Evolutionary conservation across 1,284 basidiomycete species (phyloP).

Genomic region (Ceratobasidium sp.): DNA sequence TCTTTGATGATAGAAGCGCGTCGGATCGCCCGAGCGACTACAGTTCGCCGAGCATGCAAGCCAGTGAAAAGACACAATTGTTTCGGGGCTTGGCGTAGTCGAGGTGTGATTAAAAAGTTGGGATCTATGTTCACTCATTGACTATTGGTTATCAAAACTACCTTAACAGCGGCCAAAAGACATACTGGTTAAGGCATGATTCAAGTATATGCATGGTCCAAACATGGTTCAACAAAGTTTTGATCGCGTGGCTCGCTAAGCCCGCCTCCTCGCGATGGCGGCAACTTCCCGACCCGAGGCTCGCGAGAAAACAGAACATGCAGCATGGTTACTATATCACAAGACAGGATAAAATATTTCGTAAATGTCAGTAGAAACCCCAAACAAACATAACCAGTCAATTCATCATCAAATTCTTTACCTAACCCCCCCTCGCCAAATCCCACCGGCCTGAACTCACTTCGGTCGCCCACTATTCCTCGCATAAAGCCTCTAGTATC

Average conservation of each 20-base stretch:
- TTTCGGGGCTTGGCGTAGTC: too few species aligned
- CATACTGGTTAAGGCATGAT: too few species aligned
- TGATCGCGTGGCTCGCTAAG: slow-evolving; percentile 29
- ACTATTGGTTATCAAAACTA: too few species aligned
- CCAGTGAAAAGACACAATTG: too few species aligned
- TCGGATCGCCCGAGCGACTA: too few species aligned
- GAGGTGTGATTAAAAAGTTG: too few species aligned
- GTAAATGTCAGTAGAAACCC: background rate
- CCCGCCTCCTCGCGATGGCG: background rate
- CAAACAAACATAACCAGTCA: background rate
- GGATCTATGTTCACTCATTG: too few species aligned
- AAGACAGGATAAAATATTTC: background rate
- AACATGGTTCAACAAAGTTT: slow-evolving; percentile 15
- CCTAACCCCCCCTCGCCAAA: slow-evolving; percentile 36
- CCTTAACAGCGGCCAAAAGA: too few species aligned
- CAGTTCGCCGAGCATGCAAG: too few species aligned
- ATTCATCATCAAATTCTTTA: slow-evolving; percentile 18
- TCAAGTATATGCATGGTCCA: too few species aligned
- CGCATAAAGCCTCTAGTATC: background rate
- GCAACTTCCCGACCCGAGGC: background rate
- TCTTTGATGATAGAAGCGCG: too few species aligned
- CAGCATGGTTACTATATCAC: background rate
- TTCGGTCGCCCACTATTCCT: slow-evolving; percentile 28
- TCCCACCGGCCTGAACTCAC: slow-evolving; percentile 29
- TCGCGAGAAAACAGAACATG: too few species aligned